A percentile compares a stretch with the other conserved stretches of the same genome.
phyloP scores from a whole-genome alignment of 176 grass and related monocot genomes.

The Oryza meyeriana region DNA sequence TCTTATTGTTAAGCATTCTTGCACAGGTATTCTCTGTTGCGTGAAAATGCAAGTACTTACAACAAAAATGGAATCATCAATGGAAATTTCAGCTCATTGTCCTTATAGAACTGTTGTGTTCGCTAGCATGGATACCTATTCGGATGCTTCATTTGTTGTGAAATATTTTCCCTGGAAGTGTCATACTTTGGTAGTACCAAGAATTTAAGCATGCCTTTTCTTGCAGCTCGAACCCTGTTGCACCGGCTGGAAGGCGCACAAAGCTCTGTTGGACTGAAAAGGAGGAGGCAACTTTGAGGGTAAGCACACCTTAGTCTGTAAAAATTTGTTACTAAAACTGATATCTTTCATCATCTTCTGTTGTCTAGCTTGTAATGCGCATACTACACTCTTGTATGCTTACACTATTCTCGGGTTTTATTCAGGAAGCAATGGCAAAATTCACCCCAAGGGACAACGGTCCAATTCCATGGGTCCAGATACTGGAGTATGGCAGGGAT shows the following conservation, averaged over 20 bases:
- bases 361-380: neutral
- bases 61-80: neutral
- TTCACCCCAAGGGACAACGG: constrained; percentile 8
- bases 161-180: neutral
- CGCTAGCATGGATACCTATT: neutral
- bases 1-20: constrained; percentile 6
- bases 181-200: neutral
- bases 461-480: constrained; percentile 49
- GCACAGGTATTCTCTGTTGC: neutral
- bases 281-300: constrained; percentile 57
- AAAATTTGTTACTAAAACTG: neutral
- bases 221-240: constrained; percentile 57
- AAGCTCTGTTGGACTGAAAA: constrained; percentile 49
- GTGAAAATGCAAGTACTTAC: neutral
- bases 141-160: neutral
- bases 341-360: constrained; percentile 16
- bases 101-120: neutral
- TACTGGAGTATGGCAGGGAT: constrained; percentile 32
- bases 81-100: neutral
- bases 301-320: constrained; percentile 30
- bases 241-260: constrained; percentile 34
- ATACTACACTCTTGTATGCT: neutral
- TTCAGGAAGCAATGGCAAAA: constrained; percentile 55
- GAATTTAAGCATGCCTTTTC: constrained; percentile 25
- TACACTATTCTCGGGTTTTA: constrained; percentile 19